These are phyloP conservation scores for Mycena maculata DNA, from an alignment of 768 basidiomycete species.

Conservation along the genomic window DNA sequence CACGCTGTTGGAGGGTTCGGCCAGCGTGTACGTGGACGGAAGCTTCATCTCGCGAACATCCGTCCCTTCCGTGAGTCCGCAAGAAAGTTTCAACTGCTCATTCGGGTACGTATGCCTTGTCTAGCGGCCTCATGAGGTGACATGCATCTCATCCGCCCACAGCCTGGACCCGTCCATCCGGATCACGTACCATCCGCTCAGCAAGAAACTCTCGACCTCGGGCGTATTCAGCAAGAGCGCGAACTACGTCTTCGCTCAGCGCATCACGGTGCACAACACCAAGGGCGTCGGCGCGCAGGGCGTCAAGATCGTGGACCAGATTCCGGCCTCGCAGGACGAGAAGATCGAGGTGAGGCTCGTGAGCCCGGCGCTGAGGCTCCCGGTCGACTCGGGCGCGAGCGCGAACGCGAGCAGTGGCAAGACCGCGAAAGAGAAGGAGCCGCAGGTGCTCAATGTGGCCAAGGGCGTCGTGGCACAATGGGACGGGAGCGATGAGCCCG, in stretches of 20 bases:
- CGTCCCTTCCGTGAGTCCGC: constrained; percentile 54
- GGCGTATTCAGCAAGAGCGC: constrained; percentile 51
- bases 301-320: constrained; percentile 53
- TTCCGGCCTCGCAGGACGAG: constrained; percentile 50
- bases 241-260: constrained; percentile 48
- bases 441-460: constrained; percentile 39
- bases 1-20: constrained; percentile 59
- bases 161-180: constrained; percentile 56
- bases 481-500: constrained; percentile 50
- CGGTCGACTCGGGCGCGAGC: background rate
- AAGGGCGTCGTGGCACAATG: constrained; percentile 50
- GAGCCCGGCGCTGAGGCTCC: constrained; percentile 29
- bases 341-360: constrained; percentile 38
- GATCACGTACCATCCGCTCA: constrained; percentile 52
- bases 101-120: constrained; percentile 60
- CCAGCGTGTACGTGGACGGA: constrained; percentile 67
- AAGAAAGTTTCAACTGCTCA: constrained; percentile 58
- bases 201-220: constrained; percentile 47
- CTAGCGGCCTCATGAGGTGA: no score
- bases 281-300: constrained; percentile 43
- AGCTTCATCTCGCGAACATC: constrained; percentile 63
- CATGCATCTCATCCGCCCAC: background rate
- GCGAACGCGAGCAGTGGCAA: background rate
- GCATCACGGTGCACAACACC: constrained; percentile 53
- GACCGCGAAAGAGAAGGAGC: constrained; percentile 11